Evolutionary conservation across 2,329 filamentous ascomycete genomes (phyloP).

Genomic region (Phyllosticta paracitricarpa): DNA sequence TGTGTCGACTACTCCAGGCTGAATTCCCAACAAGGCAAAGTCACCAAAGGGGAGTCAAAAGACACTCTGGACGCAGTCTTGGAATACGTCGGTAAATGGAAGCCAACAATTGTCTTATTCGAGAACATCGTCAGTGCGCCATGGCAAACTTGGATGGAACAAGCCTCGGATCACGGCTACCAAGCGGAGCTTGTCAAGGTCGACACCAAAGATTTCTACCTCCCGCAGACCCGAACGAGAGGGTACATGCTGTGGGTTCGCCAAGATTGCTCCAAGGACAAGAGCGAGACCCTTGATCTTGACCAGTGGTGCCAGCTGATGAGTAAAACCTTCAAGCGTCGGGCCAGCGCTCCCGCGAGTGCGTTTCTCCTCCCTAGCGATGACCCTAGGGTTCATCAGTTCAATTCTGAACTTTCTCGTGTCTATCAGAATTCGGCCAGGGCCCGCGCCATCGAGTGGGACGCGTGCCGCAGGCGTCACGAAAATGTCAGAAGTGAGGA

Average conservation of each 20-base stretch:
- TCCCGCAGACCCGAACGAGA: conserved; percentile 54
- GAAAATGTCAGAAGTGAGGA: conserved; percentile 41
- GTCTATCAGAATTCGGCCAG: not conserved
- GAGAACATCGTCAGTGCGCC: conserved; percentile 59
- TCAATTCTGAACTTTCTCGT: conserved; percentile 14
- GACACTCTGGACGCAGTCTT: conserved; percentile 56
- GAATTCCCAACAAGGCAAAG: conserved; percentile 46
- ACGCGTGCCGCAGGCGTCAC: conserved; percentile 51
- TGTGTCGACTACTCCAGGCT: conserved; percentile 65
- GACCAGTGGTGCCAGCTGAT: conserved; percentile 38
- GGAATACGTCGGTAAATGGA: conserved; percentile 43
- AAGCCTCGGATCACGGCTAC: conserved; percentile 42
- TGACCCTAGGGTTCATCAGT: conserved; percentile 44
- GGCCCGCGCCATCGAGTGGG: conserved; percentile 37
- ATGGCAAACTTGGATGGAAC: conserved; percentile 43
- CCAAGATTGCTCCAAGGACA: conserved; percentile 13
- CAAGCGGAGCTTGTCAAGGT: conserved; percentile 38
- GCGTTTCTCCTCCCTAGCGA: conserved; percentile 50
- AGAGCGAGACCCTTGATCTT: conserved; percentile 11
- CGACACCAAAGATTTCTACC: conserved; percentile 62
- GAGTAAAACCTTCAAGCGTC: conserved; percentile 38
- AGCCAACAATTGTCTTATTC: conserved; percentile 55
- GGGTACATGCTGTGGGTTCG: conserved; percentile 40
- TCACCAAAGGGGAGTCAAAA: conserved; percentile 51
- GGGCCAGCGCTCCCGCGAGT: conserved; percentile 52